Evolutionary conservation across 495 filamentous ascomycete genomes (phyloP), one percentile per base, ranked within the genome.

Genomic region (Immersiella caudata): DNA sequence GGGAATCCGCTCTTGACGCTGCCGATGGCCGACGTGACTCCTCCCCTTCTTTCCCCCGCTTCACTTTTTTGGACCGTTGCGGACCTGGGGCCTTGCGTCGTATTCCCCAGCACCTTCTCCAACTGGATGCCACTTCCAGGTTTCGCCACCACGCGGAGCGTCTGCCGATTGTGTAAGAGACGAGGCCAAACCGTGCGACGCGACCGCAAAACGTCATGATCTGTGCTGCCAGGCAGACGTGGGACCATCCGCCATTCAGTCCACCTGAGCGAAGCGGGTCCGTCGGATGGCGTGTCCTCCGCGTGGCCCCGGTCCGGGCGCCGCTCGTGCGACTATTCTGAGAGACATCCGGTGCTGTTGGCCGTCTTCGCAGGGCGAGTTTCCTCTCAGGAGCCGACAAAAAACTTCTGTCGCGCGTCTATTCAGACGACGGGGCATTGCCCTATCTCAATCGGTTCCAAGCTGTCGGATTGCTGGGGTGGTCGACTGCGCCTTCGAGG

Each of bases 401-500:
- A 46, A 46, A 46, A 4, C 2, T 14, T 46, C 14, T 46, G 40
- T 46, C 40, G 40, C 40, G 40, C 40, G 40, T 46, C 40, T 46
- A 12, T 36, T 33, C 56, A 33, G 26, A 59, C 56, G 57, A 56
- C 20, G 4, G 12, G 21, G 51, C 36, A 11, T 40, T 27, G 22
- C 20, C 62, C 56, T 26, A 22, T 61, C 26, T 21, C 9, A 12
- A 29, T 40, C 64, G 56, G 57, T 36, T 20, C 64, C 64, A 25
- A 21, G 50, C 64, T 66, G 56, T 66, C 64, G 64, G 64, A 33
- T 60, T 7, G 52, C 46, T 57, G 36, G 25, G 29, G 26, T 21
- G n/a, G 24, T 33, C 11, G 63, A 20, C 29, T 25, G 63, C 29
- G 52, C 22, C 52, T 24, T 21, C 54, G 49, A 20, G n/a, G 26